phyloP scores from a whole-genome alignment of 345 rosid species.

The Gossypium rotundifolium region DNA sequence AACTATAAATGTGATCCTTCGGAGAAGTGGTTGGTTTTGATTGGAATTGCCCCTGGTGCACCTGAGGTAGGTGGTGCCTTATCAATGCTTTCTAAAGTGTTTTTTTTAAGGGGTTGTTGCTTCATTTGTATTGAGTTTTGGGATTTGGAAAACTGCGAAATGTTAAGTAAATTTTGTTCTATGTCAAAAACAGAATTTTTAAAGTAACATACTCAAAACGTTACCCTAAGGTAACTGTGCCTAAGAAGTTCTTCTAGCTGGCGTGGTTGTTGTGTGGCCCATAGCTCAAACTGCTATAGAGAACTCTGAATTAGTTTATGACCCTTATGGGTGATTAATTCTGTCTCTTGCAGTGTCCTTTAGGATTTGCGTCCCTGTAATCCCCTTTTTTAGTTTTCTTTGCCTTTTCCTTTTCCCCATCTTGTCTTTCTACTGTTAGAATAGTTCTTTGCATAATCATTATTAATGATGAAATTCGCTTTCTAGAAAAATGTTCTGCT shows the following conservation, averaged over 20 bases:
- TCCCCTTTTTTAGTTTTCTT: neutral
- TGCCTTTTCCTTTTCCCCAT: neutral
- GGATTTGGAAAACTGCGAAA: neutral
- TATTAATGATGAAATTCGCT: neutral
- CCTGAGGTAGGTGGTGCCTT: constrained; percentile 63
- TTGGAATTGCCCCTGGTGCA: constrained; percentile 97
- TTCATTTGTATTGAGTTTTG: neutral
- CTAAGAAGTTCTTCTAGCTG: neutral
- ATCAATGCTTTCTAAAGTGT: neutral
- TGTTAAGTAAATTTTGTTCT: neutral
- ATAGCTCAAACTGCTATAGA: neutral
- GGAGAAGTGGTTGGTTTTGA: constrained; percentile 95
- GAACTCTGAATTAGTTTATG: neutral
- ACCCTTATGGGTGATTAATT: neutral
- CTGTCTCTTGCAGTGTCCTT: neutral
- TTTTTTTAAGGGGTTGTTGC: neutral
- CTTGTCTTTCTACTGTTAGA: neutral
- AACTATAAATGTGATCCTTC: constrained; percentile 89
- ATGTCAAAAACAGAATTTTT: neutral
- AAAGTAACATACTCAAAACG: neutral
- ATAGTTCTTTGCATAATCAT: neutral
- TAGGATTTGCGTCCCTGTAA: neutral
- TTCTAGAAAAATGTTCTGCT: neutral
- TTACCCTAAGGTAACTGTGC: neutral
- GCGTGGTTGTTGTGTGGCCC: neutral